Evolutionary conservation across 2,329 filamentous ascomycete genomes (phyloP).

Genomic region (Orbilia quercus): DNA sequence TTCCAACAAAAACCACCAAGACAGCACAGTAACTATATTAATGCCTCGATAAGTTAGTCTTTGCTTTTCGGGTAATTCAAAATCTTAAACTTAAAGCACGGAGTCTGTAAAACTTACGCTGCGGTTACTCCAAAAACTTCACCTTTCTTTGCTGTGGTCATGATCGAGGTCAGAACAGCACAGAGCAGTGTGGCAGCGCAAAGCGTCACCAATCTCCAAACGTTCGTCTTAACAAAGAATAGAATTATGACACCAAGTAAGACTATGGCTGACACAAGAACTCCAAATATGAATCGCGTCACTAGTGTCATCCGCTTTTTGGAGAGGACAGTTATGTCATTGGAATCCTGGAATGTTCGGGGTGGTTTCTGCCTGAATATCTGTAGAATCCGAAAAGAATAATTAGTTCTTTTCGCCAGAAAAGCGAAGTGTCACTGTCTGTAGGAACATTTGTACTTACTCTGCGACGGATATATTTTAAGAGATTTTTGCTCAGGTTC

Average conservation of each 20-base stretch:
- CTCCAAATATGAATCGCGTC: conserved; percentile 18
- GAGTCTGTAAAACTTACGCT: conserved; percentile 27
- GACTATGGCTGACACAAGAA: conserved; percentile 14
- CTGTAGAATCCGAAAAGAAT: neutral
- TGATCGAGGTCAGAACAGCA: conserved; percentile 27
- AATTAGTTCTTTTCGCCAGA: neutral
- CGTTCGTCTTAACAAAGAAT: conserved; percentile 14
- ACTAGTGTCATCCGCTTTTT: conserved; percentile 17
- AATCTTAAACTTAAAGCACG: neutral
- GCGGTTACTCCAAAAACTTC: conserved; percentile 40
- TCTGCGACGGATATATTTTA: neutral
- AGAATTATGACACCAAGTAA: conserved; percentile 14
- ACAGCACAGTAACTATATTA: conserved; percentile 40
- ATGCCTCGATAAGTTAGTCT: neutral
- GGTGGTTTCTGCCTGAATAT: conserved; percentile 20
- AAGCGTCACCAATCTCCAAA: conserved; percentile 17
- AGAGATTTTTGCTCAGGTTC: conserved; percentile 6
- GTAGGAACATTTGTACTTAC: conserved; percentile 5
- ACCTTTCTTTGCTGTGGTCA: conserved; percentile 43
- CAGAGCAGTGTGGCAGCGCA: conserved; percentile 17
- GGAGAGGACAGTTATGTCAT: conserved; percentile 13
- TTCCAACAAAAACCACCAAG: conserved; percentile 43
- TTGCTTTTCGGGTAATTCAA: too few species aligned
- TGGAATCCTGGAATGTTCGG: conserved; percentile 9
- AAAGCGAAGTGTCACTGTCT: neutral